Evolutionary conservation across 176 grass and related monocot genomes (phyloP), one percentile per base, ranked within the genome.

Genomic region (Carex pumila): DNA sequence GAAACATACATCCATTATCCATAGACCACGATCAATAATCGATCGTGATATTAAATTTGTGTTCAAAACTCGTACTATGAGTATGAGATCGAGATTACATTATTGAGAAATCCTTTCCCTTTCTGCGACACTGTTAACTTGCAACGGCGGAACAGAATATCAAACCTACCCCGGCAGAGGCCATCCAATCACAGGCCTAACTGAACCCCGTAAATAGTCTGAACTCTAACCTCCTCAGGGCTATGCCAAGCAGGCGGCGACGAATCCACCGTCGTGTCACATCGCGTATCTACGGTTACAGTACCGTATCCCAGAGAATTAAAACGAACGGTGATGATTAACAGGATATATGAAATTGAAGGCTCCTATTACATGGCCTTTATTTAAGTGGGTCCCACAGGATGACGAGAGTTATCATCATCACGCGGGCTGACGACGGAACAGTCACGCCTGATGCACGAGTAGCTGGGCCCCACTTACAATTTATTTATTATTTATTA

Each of bases 381-480:
- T 52, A 74, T 52, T 14, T 30, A 10, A 6, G 9, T 2, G 71
- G 71, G 12, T 4, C 50, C 55, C 36, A 61, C 55, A 0, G 8
- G 31, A 80, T 80, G 77, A 61, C 77, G 77, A 57, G 57, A 36
- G 77, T 80, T 19, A 80, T 73, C 55, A 80, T 80, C 77, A 80
- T 80, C 77, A 80, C 77, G 53, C 37, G 77, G 71, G 45, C 45
- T 74, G 71, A 74, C 71, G 41, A 74, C 18, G 1, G 0, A 52
- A 74, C 45, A 74, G 71, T 52, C 71, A 29, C 71, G 71, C 43
- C 19, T 13, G 70, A 50, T n/a, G 41, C 39, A 3, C 37, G 18
- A 41, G 7, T 10, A 19, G 3, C 25, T 36, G 29, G 64, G 64
- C 0, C 64, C 64, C 64, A 34, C 30, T 4, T 66, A 11, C 47